Conservation (phyloP, 495 filamentous ascomycete species). For the Lepraria neglecta region DNA sequence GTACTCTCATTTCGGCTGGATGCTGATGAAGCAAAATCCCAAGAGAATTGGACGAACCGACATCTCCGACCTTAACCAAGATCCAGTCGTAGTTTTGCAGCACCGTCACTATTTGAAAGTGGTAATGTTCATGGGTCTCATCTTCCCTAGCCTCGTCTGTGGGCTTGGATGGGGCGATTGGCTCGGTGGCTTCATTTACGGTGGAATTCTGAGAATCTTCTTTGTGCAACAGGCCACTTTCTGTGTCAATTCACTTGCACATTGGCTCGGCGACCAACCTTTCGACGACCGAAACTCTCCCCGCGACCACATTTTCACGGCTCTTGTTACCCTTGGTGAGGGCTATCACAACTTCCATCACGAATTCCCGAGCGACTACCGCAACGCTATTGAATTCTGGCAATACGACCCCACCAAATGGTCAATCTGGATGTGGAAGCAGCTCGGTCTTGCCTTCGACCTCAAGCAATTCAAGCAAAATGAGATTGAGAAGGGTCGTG, state of each 20-base stretch:
- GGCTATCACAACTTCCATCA: slow-evolving; percentile 98
- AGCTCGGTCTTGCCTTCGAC: slow-evolving; percentile 87
- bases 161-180: slow-evolving; percentile 89
- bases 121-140: slow-evolving; percentile 78
- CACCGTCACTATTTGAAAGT: slow-evolving; percentile 90
- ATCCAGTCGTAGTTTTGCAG: slow-evolving; percentile 89
- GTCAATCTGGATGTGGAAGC: slow-evolving; percentile 91
- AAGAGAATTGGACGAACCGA: slow-evolving; percentile 92
- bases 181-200: slow-evolving; percentile 88
- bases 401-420: slow-evolving; percentile 99
- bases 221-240: slow-evolving; percentile 99
- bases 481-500: slow-evolving; percentile 97
- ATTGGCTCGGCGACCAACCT: slow-evolving; percentile 98
- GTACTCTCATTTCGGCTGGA: slow-evolving; percentile 59
- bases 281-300: slow-evolving; percentile 99
- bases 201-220: slow-evolving; percentile 91
- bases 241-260: slow-evolving; percentile 97
- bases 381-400: slow-evolving; percentile 95
- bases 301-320: slow-evolving; percentile 93
- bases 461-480: slow-evolving; percentile 96
- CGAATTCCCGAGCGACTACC: slow-evolving; percentile 98
- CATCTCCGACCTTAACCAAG: slow-evolving; percentile 93
- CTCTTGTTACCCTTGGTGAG: slow-evolving; percentile 90
- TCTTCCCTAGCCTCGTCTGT: slow-evolving; percentile 75
- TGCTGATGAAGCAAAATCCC: slow-evolving; percentile 92